Percentiles rank a stretch among this genome's conserved stretches.
Conservation (phyloP, 2,329 filamentous ascomycete species). For the Parastagonospora avenae region DNA sequence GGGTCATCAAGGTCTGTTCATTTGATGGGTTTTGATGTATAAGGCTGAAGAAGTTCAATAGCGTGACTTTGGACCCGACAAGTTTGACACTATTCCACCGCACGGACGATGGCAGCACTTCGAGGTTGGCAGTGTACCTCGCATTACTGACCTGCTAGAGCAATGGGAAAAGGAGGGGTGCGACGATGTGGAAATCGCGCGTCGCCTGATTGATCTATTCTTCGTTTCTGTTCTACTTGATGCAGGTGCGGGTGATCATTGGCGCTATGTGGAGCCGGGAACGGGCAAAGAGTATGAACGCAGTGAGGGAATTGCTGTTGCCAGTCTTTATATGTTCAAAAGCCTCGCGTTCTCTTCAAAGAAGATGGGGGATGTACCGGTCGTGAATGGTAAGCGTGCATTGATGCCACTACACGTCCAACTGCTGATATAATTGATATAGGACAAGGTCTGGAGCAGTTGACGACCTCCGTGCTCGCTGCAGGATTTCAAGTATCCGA, state of each 20-base stretch:
- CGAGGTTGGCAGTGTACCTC: conserved; percentile 72
- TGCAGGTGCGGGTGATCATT: conserved; percentile 83
- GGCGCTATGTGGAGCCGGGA: conserved; percentile 88
- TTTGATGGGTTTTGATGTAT: background rate
- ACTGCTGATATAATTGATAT: background rate
- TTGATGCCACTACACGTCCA: background rate
- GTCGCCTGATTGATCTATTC: conserved; percentile 77
- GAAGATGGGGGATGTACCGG: conserved; percentile 75
- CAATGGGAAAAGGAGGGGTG: conserved; percentile 61
- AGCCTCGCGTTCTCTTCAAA: conserved; percentile 76
- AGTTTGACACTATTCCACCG: conserved; percentile 58
- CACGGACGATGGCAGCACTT: conserved; percentile 86
- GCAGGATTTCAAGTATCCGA: conserved; percentile 81
- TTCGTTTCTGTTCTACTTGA: conserved; percentile 80
- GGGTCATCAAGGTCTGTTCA: conserved; percentile 80
- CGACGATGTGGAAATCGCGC: conserved; percentile 73
- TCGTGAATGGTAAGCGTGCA: conserved; percentile 67
- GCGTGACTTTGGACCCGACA: conserved; percentile 71
- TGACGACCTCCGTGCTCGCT: conserved; percentile 75
- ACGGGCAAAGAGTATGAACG: conserved; percentile 78
- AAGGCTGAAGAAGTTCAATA: conserved; percentile 31
- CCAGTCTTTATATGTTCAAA: conserved; percentile 89
- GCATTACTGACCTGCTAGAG: conserved; percentile 69
- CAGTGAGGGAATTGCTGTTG: conserved; percentile 83
- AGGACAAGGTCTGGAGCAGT: conserved; percentile 66